Evolutionary conservation across 2,329 filamentous ascomycete species (phyloP), one percentile per base, ranked within the genome.

Genomic region (Colletotrichum somersetense): DNA sequence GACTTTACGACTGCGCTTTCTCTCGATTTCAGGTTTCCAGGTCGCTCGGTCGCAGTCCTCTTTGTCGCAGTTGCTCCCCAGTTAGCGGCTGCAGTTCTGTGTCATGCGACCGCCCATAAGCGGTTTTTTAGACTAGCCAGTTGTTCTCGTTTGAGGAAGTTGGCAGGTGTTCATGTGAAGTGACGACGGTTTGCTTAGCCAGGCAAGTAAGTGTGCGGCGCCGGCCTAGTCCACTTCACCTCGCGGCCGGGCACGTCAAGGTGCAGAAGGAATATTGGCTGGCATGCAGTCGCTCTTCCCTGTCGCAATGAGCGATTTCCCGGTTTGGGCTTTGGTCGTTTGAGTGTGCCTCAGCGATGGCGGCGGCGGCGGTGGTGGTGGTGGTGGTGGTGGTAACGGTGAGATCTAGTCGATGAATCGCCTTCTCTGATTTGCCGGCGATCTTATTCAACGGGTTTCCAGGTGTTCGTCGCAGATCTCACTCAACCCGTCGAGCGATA

Each of bases 201-300:
- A 14, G 18, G 53, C 35, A 30, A 62, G 61, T 48, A 30, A 62
- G 61, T 48, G 23, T 42, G 61, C 61, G 12, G 46, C n/a, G 20
- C 6, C 33, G 61, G 61, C 40, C 46, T 52, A 52, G 61, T 46
- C 48, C 46, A 52, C 35, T 26, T 42, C 35, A 30, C 46, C 16
- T 53, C 11, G 46, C 10, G n/a, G 20, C n/a, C 20, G n/a, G 33
- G n/a, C 46, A 67, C 67, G 62, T 67, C 63, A 66, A 69, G 18
- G 16, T 46, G 67, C 67, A 69, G 62, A 44, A 67, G 44, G 62
- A 50, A 71, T 57, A 56, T 67, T 62, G 67, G 42, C 53, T 26
- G 50, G 26, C 16, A 52, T 16, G 12, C 30, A 38, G 18, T 33
- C 14, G 33, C n/a, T 12, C 40, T 44, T 40, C 18, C 30, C 11